Evolutionary conservation across 176 grass and related monocot genomes (phyloP).

Genomic region (Pharus latifolius): DNA sequence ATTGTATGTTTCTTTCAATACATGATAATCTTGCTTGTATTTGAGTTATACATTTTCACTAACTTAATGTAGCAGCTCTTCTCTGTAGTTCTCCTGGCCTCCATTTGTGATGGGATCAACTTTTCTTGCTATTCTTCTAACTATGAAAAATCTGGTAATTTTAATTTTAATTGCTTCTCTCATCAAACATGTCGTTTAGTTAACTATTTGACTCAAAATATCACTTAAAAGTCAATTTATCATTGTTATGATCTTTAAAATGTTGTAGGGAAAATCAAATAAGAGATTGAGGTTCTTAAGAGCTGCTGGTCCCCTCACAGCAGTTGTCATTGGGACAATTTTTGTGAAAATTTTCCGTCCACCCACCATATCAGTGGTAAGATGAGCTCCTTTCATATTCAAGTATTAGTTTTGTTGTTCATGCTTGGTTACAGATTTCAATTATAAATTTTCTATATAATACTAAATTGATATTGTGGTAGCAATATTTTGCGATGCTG

Average conservation of each 20-base stretch:
- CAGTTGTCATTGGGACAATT: conserved; percentile 76
- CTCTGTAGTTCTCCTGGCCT: conserved; percentile 83
- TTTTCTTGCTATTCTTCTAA: conserved; percentile 75
- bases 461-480: neutral
- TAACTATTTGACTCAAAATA: neutral
- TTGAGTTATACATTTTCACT: neutral
- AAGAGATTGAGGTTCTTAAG: conserved; percentile 64
- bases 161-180: conserved; percentile 9
- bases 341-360: conserved; percentile 92
- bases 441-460: neutral
- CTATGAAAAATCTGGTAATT: conserved; percentile 76
- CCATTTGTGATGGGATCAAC: conserved; percentile 83
- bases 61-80: conserved; percentile 11
- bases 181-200: neutral
- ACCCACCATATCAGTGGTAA: conserved; percentile 83
- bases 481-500: neutral
- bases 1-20: neutral
- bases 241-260: conserved; percentile 10
- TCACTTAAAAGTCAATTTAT: neutral
- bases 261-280: conserved; percentile 71
- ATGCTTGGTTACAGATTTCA: neutral
- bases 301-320: conserved; percentile 81
- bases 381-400: conserved; percentile 23
- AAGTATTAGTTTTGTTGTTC: neutral
- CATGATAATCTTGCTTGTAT: neutral